Evolutionary conservation across 2,329 filamentous ascomycete genomes (phyloP).

Genomic region (Huntiella savannae): DNA sequence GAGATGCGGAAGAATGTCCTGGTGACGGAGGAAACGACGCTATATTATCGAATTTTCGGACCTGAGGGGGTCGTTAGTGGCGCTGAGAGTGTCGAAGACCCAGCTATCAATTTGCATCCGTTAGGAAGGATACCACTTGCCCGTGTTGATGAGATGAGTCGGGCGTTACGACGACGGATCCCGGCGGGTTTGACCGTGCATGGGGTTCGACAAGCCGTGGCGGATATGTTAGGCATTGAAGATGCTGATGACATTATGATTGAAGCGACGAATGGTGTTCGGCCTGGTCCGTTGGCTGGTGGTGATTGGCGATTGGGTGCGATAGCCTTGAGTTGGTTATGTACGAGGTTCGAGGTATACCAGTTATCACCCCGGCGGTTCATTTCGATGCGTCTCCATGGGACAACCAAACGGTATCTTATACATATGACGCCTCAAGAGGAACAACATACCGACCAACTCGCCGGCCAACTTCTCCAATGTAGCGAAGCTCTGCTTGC

Average conservation of each 20-base stretch:
- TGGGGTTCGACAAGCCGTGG: slow-evolving; percentile 2
- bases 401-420: slow-evolving; percentile 5
- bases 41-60: slow-evolving; percentile 6
- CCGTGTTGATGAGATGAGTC: background rate
- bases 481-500: background rate
- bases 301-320: slow-evolving; percentile 8
- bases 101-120: background rate
- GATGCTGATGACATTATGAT: slow-evolving; percentile 7
- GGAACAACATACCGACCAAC: slow-evolving; percentile 2
- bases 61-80: background rate
- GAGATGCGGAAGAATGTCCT: slow-evolving; percentile 4
- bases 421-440: slow-evolving; percentile 7
- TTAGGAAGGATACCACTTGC: too few species aligned
- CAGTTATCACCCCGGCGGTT: background rate
- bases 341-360: slow-evolving; percentile 8
- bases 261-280: slow-evolving; percentile 9
- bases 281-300: slow-evolving; percentile 7
- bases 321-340: slow-evolving; percentile 7
- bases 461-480: background rate
- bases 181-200: slow-evolving; percentile 1
- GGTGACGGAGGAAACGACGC: slow-evolving; percentile 3
- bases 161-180: background rate
- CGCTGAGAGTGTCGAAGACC: background rate
- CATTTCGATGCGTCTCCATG: slow-evolving; percentile 2
- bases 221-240: slow-evolving; percentile 2